Evolutionary conservation across 495 filamentous ascomycete genomes (phyloP).

Genomic region (Aspergillus coremiiformis): DNA sequence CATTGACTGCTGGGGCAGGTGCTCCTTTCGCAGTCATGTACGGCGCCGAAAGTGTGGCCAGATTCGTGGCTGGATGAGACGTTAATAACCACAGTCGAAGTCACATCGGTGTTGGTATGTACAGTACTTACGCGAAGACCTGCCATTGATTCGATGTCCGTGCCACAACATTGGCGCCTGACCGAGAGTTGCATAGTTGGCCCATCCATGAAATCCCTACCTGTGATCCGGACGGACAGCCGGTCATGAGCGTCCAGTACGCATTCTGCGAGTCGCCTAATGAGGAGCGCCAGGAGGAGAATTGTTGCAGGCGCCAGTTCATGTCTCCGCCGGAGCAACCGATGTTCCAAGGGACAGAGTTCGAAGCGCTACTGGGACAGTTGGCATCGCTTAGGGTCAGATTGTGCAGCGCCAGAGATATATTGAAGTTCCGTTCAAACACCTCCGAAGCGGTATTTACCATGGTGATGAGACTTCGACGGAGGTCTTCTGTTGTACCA

Average conservation of each 20-base stretch:
- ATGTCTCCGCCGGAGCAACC: constrained; percentile 55
- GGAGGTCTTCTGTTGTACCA: constrained; percentile 47
- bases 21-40: constrained; percentile 69
- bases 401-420: constrained; percentile 75
- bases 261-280: constrained; percentile 59
- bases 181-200: constrained; percentile 64
- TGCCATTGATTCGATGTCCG: constrained; percentile 76
- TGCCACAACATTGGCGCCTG: constrained; percentile 76
- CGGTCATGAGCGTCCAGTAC: constrained; percentile 84
- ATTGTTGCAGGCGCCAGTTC: constrained; percentile 65
- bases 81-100: not conserved
- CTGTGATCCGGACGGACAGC: constrained; percentile 66
- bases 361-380: constrained; percentile 57
- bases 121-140: constrained; percentile 60
- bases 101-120: no score
- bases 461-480: constrained; percentile 61
- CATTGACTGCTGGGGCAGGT: constrained; percentile 71
- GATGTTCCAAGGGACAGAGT: constrained; percentile 66
- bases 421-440: constrained; percentile 82
- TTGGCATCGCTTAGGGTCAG: constrained; percentile 58
- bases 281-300: constrained; percentile 70
- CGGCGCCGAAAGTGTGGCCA: constrained; percentile 85
- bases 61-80: constrained; percentile 55
- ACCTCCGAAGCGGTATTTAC: constrained; percentile 76
- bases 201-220: constrained; percentile 87